phyloP scores from a whole-genome alignment of 192 early-diverging fungal genomes.

The Coemansia sp. region DNA sequence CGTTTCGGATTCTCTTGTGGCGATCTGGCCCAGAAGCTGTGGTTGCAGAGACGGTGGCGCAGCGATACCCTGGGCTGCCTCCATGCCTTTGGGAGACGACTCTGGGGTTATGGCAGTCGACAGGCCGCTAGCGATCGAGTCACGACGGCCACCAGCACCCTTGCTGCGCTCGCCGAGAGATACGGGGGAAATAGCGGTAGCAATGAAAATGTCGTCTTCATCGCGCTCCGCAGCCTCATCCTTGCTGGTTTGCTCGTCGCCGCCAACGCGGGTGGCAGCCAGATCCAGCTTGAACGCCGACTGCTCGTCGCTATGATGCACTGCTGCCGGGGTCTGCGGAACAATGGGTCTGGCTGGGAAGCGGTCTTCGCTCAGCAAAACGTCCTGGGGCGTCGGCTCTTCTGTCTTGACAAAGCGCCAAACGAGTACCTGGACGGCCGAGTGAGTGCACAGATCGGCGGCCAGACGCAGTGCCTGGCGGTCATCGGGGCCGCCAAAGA shows the following conservation, averaged over 20 bases:
- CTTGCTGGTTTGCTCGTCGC: slow-evolving; percentile 2
- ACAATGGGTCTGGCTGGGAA: slow-evolving; percentile 20
- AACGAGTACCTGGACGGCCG: slow-evolving; percentile 52
- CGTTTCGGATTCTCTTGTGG: neutral
- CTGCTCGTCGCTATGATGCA: neutral
- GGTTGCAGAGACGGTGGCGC: slow-evolving; percentile 8
- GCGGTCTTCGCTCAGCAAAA: slow-evolving; percentile 20
- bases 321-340: slow-evolving; percentile 13
- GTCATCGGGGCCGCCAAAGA: slow-evolving; percentile 73
- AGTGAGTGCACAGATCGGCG: slow-evolving; percentile 43
- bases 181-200: too few relatives aligned
- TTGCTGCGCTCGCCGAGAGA: neutral
- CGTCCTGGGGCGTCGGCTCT: slow-evolving; percentile 1
- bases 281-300: slow-evolving; percentile 1
- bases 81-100: slow-evolving; percentile 5
- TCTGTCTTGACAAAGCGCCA: slow-evolving; percentile 42
- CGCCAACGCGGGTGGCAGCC: slow-evolving; percentile 10
- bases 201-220: slow-evolving; percentile 25
- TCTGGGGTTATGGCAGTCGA: neutral
- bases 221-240: slow-evolving; percentile 21
- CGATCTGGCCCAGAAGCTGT: slow-evolving; percentile 1
- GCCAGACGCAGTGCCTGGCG: slow-evolving; percentile 59
- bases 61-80: slow-evolving; percentile 4
- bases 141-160: neutral
- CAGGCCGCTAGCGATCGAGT: slow-evolving; percentile 7